Percentiles rank a stretch among this genome's conserved stretches.
Conservation (phyloP, 441 rosid genomes). For the Aleurites moluccanus region DNA sequence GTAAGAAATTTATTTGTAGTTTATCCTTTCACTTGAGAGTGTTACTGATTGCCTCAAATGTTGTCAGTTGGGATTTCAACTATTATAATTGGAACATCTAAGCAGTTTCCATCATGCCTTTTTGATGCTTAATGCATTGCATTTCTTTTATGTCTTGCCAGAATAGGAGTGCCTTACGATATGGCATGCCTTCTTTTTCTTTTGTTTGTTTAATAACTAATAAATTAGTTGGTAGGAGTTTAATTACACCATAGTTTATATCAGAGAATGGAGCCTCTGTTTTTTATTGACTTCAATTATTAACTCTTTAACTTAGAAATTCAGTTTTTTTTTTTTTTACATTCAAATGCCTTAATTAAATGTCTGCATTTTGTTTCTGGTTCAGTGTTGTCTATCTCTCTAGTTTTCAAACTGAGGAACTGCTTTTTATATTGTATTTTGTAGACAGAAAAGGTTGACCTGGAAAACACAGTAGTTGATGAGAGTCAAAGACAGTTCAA, state of each 20-base stretch:
- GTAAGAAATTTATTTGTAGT: no score
- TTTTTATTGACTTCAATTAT: background rate
- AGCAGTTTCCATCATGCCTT: background rate
- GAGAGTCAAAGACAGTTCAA: slow-evolving; percentile 90
- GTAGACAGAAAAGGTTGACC: slow-evolving; percentile 95
- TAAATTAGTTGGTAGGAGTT: background rate
- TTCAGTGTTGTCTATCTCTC: background rate
- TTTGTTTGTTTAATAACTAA: background rate
- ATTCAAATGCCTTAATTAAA: background rate
- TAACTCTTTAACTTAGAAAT: background rate
- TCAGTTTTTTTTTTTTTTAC: slow-evolving; percentile 9
- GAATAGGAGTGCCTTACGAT: background rate
- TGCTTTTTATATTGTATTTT: slow-evolving; percentile 27
- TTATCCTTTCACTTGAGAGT: no score
- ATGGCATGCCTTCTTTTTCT: no score
- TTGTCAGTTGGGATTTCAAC: background rate
- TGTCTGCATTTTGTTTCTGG: background rate
- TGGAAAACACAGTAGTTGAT: slow-evolving; percentile 94
- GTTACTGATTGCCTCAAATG: no score
- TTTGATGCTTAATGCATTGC: background rate
- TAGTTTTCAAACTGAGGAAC: slow-evolving; percentile 26
- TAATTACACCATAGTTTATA: background rate
- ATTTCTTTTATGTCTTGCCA: background rate
- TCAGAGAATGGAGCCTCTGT: no score
- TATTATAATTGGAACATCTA: background rate